Percentiles rank a stretch among this genome's conserved stretches.
Conservation (phyloP, 2,329 filamentous ascomycete genomes). For the Arthrocladium fulminans region DNA sequence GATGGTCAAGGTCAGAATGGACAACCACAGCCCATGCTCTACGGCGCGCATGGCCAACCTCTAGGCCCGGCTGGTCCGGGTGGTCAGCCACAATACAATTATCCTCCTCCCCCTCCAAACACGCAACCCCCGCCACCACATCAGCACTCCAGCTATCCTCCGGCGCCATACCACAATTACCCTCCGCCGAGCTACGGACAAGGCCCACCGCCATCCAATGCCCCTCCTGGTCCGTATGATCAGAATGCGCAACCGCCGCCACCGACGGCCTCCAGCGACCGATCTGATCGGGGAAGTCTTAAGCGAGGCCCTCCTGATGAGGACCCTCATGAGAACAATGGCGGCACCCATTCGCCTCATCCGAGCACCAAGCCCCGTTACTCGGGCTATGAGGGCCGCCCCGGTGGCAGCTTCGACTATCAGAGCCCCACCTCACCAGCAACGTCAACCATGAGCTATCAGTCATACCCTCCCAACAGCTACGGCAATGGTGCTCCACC, state of each 20-base stretch:
- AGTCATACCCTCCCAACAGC: constrained; percentile 30
- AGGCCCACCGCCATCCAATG: constrained; percentile 20
- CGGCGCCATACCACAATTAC: constrained; percentile 9
- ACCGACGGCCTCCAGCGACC: constrained; percentile 34
- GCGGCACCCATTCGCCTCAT: constrained; percentile 26
- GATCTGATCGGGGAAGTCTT: constrained; percentile 32
- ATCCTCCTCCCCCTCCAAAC: constrained; percentile 29
- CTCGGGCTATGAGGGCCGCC: constrained; percentile 32
- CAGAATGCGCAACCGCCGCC: constrained; percentile 27
- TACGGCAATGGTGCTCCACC: constrained; percentile 26
- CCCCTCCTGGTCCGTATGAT: constrained; percentile 15
- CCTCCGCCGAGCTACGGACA: constrained; percentile 3
- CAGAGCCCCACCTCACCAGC: constrained; percentile 40
- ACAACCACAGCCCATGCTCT: constrained; percentile 32
- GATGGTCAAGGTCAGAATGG: constrained; percentile 28
- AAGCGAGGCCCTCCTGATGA: constrained; percentile 24
- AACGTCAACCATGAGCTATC: constrained; percentile 35
- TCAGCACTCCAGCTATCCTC: constrained; percentile 18
- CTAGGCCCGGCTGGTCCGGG: constrained; percentile 31
- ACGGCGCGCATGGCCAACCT: constrained; percentile 43
- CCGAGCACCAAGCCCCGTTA: constrained; percentile 33
- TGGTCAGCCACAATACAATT: constrained; percentile 27
- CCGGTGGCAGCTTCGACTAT: constrained; percentile 34
- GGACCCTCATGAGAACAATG: constrained; percentile 24
- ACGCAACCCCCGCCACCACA: constrained; percentile 20